Evolutionary conservation across 2,329 filamentous ascomycete genomes (phyloP), one percentile per base, ranked within the genome.

Genomic region (Penicillium sp.): DNA sequence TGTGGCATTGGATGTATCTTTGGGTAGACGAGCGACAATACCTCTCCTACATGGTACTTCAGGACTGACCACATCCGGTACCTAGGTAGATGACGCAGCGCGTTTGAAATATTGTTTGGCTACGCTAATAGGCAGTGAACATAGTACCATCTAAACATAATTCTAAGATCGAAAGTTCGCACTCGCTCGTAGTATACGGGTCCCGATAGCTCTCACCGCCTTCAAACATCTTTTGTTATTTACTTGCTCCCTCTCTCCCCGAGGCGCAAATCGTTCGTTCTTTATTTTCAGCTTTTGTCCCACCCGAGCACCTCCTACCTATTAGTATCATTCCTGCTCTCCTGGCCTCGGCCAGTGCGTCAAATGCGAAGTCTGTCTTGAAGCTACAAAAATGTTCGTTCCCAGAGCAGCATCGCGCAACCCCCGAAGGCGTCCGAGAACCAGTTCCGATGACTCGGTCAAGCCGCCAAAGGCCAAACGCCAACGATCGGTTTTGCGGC

Each of bases 381-480:
- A 31, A 14, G 41, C 42, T 25, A 45, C 41, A 36, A 69, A 55
- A 51, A 74, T 74, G 72, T 74, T 74, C 57, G 68, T 71, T 36
- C 69, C 69, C 40, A 72, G 67, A 61, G 58, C 64, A 30, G 48
- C 69, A 41, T 57, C 63, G 45, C 68, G 70, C 47, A 73, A 66
- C 51, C 63, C 70, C 54, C 66, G 71, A 50, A 64, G 72, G 49
- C 70, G 72, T 49, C 72, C 71, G 50, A 67, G 72, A 56, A 70
- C 70, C 46, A 68, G 69, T 56, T 74, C 73, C 31, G 75, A 77
- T 54, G 76, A 79, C 49, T 71, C 72, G 11, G 64, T 73, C 33
- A 74, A 75, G 38, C 69, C 71, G 44, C 76, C 74, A 16, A 72
- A 69, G 51, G 69, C 76, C 11, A 79, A 79, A 63, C 70, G 74